phyloP scores from a whole-genome alignment of 331 rosid species.

The Telfairia occidentalis region DNA sequence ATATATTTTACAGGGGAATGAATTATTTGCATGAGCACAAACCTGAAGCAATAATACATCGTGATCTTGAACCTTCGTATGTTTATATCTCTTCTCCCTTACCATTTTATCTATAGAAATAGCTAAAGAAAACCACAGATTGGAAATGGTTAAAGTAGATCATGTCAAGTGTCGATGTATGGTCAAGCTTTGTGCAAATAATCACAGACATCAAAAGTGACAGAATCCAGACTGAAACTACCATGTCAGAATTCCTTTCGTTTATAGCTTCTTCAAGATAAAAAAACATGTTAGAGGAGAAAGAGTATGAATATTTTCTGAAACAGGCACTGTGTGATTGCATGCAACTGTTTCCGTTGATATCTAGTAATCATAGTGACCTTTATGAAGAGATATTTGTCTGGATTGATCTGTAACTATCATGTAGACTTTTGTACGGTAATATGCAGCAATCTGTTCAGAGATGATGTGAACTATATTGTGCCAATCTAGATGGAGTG shows the following conservation, averaged over 20 bases:
- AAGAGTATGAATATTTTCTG: not conserved
- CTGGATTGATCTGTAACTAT: not conserved
- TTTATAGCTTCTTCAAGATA: not conserved
- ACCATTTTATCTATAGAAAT: not conserved
- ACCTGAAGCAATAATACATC: slow-evolving; percentile 86
- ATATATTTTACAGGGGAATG: slow-evolving; percentile 65
- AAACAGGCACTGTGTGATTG: not conserved
- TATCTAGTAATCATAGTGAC: not conserved
- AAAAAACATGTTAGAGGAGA: not conserved
- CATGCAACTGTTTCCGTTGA: not conserved
- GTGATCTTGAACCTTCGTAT: slow-evolving; percentile 98
- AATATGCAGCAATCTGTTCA: not conserved
- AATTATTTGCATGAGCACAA: slow-evolving; percentile 84
- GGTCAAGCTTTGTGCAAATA: not conserved
- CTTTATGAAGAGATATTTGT: not conserved
- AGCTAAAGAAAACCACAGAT: not conserved
- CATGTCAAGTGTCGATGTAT: not conserved
- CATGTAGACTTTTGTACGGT: not conserved
- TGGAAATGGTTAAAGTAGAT: slow-evolving; percentile 8
- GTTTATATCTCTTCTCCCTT: slow-evolving; percentile 30
- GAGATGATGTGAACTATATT: not conserved
- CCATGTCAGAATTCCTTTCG: not conserved
- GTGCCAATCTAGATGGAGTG: not conserved
- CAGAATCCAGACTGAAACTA: not conserved
- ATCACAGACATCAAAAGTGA: not conserved